Percentiles rank a stretch among this genome's conserved stretches.
These are phyloP conservation scores for Mortierella sp. DNA, from an alignment of 371 early-diverging fungal species.

Conservation along the genomic window DNA sequence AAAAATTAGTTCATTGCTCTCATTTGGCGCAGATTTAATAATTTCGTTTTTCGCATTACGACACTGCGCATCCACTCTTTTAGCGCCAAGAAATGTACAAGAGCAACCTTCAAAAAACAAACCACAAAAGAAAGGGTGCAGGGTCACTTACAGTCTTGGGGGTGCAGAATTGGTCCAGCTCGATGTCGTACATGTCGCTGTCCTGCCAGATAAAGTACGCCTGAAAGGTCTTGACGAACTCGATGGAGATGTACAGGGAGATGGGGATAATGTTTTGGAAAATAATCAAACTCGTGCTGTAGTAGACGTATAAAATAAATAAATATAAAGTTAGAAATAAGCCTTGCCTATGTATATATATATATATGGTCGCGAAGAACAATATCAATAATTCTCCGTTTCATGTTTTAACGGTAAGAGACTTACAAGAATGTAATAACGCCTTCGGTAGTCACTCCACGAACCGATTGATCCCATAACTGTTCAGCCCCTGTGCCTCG, in stretches of 20 bases:
- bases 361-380: neutral
- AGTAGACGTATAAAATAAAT: neutral
- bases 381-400: neutral
- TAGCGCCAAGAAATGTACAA: neutral
- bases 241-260: slow-evolving; percentile 96
- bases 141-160: slow-evolving; percentile 73
- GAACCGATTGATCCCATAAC: slow-evolving; percentile 53
- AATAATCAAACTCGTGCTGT: slow-evolving; percentile 86
- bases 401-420: neutral
- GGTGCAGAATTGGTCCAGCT: slow-evolving; percentile 74
- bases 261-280: slow-evolving; percentile 98
- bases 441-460: slow-evolving; percentile 60
- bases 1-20: slow-evolving; percentile 2
- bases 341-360: too few relatives aligned
- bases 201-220: slow-evolving; percentile 92
- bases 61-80: neutral
- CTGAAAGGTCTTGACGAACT: slow-evolving; percentile 85
- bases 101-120: neutral
- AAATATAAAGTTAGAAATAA: neutral
- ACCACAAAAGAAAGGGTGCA: neutral
- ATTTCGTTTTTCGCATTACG: slow-evolving; percentile 4
- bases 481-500: slow-evolving; percentile 46
- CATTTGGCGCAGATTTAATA: slow-evolving; percentile 1
- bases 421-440: slow-evolving; percentile 75
- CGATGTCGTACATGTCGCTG: slow-evolving; percentile 86